Base-by-base conservation (phyloP, 495 filamentous ascomycete genomes). In the Aspergillus hancockii region DNA sequence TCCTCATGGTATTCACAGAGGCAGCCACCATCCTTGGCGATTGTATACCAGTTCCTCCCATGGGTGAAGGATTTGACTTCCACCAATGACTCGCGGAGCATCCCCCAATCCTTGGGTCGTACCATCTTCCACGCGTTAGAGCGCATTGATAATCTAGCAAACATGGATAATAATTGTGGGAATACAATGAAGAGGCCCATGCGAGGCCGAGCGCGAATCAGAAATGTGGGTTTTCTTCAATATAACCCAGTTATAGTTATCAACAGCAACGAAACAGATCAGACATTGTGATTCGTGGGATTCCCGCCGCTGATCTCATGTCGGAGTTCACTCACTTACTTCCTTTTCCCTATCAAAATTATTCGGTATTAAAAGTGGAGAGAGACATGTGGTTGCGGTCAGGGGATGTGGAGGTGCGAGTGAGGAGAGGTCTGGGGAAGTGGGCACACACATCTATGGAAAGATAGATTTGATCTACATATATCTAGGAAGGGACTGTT, bases 171-270 rank as follows among this genome's bases (percentile, higher is more conserved):
- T 18, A 4, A 53, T 6, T 53, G 31, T 7, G 50, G 50, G 19
- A 18, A 36, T 9, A 19, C n/a, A 30, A 38, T 13, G 50, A 18
- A 21, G 50, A 53, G 50, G 50, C n/a, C 50, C 50, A 53, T 53
- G 50, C 50, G 50, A 18, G 31, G 30, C n/a, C n/a, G 7, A 8
- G 31, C 7, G 31, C 50, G 50, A 53, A 53, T 53, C 1, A 53
- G 25, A 8, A 38, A 14, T 7, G 4, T 38, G 34, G 3, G 8
- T 38, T 6, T 38, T 13, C 34, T 13, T 38, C 34, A 38, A 7
- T 32, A 32, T 32, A 32, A 32, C 5, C 10, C 10, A 6, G 31
- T 10, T 32, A 5, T 5, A 32, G 5, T 5, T 32, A 32, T 32
- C 31, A 10, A n/a, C n/a, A n/a, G n/a, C n/a, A n/a, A n/a, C n/a